A percentile compares a stretch with the other conserved stretches of the same genome.
These are phyloP conservation scores for Trichoderma asperellum DNA, from an alignment of 2,329 filamentous ascomycete genomes.

Conservation along the genomic window DNA sequence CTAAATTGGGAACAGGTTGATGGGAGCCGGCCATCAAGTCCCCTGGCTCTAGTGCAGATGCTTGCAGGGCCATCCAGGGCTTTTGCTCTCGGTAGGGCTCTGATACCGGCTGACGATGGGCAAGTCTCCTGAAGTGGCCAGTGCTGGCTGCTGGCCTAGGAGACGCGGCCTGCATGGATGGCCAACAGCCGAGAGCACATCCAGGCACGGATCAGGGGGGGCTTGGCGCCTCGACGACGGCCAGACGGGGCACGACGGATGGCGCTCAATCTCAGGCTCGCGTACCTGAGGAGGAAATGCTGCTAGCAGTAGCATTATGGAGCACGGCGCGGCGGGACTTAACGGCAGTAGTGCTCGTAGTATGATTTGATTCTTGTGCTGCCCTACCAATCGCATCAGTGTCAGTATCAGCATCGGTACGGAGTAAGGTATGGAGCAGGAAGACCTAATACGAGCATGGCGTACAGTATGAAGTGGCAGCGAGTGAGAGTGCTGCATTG, in stretches of 20 bases:
- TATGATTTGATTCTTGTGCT: neutral
- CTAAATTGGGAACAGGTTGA: slow-evolving; percentile 29
- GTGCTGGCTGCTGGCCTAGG: slow-evolving; percentile 14
- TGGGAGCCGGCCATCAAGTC: slow-evolving; percentile 23
- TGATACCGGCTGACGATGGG: slow-evolving; percentile 16
- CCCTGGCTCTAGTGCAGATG: slow-evolving; percentile 11
- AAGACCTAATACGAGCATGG: neutral
- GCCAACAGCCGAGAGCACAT: slow-evolving; percentile 4
- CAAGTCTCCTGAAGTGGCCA: slow-evolving; percentile 25
- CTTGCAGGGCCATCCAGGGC: slow-evolving; percentile 14
- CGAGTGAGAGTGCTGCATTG: neutral
- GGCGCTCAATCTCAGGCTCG: slow-evolving; percentile 22
- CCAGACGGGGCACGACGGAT: slow-evolving; percentile 18
- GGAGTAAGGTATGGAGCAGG: neutral
- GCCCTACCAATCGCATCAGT: neutral
- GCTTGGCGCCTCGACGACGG: slow-evolving; percentile 18
- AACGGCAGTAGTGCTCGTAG: slow-evolving; percentile 7
- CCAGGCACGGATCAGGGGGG: slow-evolving; percentile 14
- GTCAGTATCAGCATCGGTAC: neutral
- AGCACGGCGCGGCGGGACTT: slow-evolving; percentile 2
- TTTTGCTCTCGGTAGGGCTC: neutral
- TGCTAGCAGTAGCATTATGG: neutral
- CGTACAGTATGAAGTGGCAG: neutral
- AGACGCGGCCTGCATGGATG: slow-evolving; percentile 17
- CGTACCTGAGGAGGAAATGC: neutral